Conservation (phyloP, 768 basidiomycete species). For the Lactarius pseudohatsudake region DNA sequence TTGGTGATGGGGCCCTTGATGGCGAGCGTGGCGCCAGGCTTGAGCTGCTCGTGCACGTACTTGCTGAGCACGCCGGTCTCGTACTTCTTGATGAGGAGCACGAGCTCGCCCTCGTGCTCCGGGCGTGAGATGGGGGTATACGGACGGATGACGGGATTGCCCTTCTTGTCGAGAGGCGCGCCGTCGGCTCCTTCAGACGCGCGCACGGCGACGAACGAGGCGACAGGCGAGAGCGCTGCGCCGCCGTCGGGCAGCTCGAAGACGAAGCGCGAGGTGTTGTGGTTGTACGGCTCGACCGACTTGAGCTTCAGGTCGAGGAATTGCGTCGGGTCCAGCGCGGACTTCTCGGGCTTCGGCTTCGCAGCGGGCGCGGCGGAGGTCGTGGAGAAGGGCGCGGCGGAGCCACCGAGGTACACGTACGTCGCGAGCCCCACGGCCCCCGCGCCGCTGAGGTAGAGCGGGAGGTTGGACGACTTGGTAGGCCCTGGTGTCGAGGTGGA, state of each 20-base stretch:
- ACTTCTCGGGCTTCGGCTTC: constrained; percentile 52
- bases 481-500: constrained; percentile 39
- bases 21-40: constrained; percentile 76
- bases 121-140: constrained; percentile 91
- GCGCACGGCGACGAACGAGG: constrained; percentile 78
- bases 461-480: constrained; percentile 46
- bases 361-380: constrained; percentile 24
- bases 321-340: constrained; percentile 71
- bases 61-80: constrained; percentile 83
- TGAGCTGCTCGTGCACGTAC: constrained; percentile 68
- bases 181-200: constrained; percentile 55
- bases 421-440: constrained; percentile 40
- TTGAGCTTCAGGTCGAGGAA: constrained; percentile 83
- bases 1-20: constrained; percentile 93
- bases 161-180: constrained; percentile 64
- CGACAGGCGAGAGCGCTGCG: constrained; percentile 73
- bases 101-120: constrained; percentile 70
- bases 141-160: constrained; percentile 84
- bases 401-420: constrained; percentile 51
- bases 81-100: constrained; percentile 82
- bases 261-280: constrained; percentile 85
- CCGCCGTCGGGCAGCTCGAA: constrained; percentile 80
- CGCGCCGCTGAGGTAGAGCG: constrained; percentile 48
- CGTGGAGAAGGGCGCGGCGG: constrained; percentile 22
- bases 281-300: constrained; percentile 83